Base-by-base conservation (phyloP, 805 yeast species). In the Starmerella floris region DNA sequence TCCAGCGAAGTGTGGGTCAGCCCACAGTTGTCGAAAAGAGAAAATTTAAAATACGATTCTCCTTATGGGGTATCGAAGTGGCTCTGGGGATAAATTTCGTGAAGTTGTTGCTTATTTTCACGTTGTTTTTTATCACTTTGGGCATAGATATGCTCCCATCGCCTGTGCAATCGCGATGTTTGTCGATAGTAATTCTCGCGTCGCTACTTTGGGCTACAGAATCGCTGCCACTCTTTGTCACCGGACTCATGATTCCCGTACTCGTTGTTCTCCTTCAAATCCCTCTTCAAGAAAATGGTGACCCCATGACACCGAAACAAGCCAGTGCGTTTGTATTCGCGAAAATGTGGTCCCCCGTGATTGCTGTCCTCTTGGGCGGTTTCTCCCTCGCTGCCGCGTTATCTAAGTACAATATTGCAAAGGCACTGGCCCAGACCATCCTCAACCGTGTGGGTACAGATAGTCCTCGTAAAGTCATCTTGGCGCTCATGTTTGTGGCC, bases 141-240 rank as follows among this genome's bases (percentile, higher is more conserved):
- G 49, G 66, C 5, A 40, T 62, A 11, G 62, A 72, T 2, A 52
- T 70, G 15, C 48, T 59, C 30, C 71, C 78, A 6, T 19, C 35
- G 15, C 79, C 84, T 1, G 66, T 62, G 5, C 82, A 79, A 51
- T 81, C 79, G 46, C 76, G 84, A 55, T 84, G 98, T 62, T 71
- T 88, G 57, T 94, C 96, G 0, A 65, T 88, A 4, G 68, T 91
- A 36, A 69, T 81, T 3, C 74, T 83, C 52, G 78, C 94, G 1
- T 85, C 96, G 0, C 57, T 87, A 39, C 65, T 87, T 22, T 88
- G 97, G 98, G 96, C 97, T 0, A 83, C 96, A 10, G 98, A 88
- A 57, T 75, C 95, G 0, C 75, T 88, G 50, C 97, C 97, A 5
- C 65, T 88, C 34, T 91, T 83, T 62, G 93, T 81, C 15, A 88